Evolutionary conservation across 352 stramenopile species (phyloP).

Genomic region (Phytophthora meadii): DNA sequence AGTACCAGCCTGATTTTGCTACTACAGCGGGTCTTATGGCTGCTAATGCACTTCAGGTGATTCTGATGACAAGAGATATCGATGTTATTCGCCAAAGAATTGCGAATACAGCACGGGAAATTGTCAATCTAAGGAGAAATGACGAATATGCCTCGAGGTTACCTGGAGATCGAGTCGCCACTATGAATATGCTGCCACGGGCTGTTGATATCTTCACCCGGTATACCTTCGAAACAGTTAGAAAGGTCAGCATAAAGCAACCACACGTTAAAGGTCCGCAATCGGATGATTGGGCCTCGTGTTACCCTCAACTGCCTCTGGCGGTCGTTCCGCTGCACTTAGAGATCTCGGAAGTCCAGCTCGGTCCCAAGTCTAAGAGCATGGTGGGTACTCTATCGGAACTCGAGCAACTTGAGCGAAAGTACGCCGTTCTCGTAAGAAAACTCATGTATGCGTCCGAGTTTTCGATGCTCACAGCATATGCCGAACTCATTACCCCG

Average conservation of each 20-base stretch:
- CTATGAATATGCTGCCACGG: conserved; percentile 12
- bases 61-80: conserved; percentile 8
- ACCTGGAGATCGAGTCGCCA: not conserved
- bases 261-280: not conserved
- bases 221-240: not conserved
- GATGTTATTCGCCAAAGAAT: conserved; percentile 18
- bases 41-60: conserved; percentile 10
- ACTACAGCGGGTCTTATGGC: no score
- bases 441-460: no score
- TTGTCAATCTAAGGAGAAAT: conserved; percentile 3
- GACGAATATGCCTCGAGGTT: conserved; percentile 3
- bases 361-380: no score
- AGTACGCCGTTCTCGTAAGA: no score
- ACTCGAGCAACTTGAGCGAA: no score
- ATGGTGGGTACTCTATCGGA: no score
- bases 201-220: conserved; percentile 13
- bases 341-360: no score
- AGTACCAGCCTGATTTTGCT: conserved; percentile 38
- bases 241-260: not conserved
- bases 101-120: conserved; percentile 2
- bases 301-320: not conserved
- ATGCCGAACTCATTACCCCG: no score
- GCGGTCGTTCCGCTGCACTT: not conserved
- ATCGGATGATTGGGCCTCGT: not conserved
- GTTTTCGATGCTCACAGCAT: no score